Evolutionary conservation across 108 stramenopile species (phyloP), one percentile per base, ranked within the genome.

Genomic region (Pseudonitzschia delicatissima): DNA sequence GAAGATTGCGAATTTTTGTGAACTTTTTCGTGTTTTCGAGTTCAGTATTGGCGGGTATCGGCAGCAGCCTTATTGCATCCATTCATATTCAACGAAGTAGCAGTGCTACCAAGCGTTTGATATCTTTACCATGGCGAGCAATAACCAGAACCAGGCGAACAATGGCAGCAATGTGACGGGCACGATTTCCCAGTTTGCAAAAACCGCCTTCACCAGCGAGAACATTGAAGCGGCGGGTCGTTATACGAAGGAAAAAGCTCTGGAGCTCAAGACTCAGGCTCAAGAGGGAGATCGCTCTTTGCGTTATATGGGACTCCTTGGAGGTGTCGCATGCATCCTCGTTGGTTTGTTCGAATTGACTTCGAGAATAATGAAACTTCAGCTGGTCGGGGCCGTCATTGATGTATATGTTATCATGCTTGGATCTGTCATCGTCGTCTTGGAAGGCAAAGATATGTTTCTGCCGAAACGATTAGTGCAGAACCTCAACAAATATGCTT

Each of bases 291-390:
- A 84, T 50, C 44, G 63, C 5, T 84, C 83, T 6, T 60, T 84
- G n/a, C 79, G 83, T 47, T 31, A 71, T 29, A 61, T 84, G 8
- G 83, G 77, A 50, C 28, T 84, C 29, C 4, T 81, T n/a, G 83
- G 80, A n/a, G 83, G 83, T 5, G 25, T 84, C 13, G 60, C 37
- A 7, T 61, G 60, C 32, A n/a, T 61, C 13, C 20, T 61, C 9
- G 34, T 61, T 27, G 60, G 60, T 5, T 20, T 36, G 26, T 27
- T 61, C 60, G 60, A 42, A 21, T 28, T 40, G 37, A 42, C 39
- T 26, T 61, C 39, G 11, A 70, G 62, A 36, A 49, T 84, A 27
- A 29, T 81, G 37, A 59, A 32, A 1, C 57, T 85, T 20, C 27
- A 77, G 65, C 57, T 68, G 25, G 33, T 85, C 4, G 59, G 45